phyloP scores from a whole-genome alignment of 1,284 basidiomycete genomes.

The Ceratobasidium papillatum region DNA sequence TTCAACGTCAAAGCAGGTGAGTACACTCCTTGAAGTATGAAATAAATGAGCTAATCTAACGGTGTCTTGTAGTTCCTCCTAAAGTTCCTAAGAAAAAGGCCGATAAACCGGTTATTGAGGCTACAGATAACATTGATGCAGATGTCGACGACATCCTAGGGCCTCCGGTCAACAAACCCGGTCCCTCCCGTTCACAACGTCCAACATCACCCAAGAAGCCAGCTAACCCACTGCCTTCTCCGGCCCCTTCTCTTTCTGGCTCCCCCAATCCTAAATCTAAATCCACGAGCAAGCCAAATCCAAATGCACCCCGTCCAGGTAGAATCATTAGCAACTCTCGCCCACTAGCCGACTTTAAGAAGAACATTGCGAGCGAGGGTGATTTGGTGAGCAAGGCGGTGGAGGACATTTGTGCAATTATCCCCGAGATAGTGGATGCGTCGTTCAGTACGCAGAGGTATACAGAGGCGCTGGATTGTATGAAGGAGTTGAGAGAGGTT shows the following conservation, averaged over 20 bases:
- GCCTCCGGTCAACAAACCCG: conserved; percentile 21
- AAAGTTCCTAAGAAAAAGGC: conserved; percentile 63
- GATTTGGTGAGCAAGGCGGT: conserved; percentile 85
- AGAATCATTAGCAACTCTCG: conserved; percentile 68
- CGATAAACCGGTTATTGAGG: conserved; percentile 61
- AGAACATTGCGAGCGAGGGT: conserved; percentile 66
- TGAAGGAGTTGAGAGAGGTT: conserved; percentile 70
- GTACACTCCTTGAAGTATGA: conserved; percentile 40
- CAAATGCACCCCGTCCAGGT: conserved; percentile 44
- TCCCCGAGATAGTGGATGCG: conserved; percentile 71
- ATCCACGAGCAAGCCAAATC: conserved; percentile 16
- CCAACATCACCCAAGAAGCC: conserved; percentile 15
- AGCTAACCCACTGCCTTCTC: conserved; percentile 1
- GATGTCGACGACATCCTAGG: conserved; percentile 61
- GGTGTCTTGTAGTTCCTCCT: conserved; percentile 63
- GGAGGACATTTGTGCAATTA: conserved; percentile 74
- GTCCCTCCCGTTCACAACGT: conserved; percentile 2
- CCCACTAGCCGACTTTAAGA: conserved; percentile 79
- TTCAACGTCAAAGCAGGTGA: conserved; percentile 80
- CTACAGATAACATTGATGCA: conserved; percentile 66
- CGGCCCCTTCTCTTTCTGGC: conserved; percentile 6
- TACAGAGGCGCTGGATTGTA: conserved; percentile 75
- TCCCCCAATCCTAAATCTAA: conserved; percentile 18
- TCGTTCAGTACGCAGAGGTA: conserved; percentile 74
- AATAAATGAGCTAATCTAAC: conserved; percentile 33